Evolutionary conservation across 1,284 basidiomycete species (phyloP), one percentile per base, ranked within the genome.

Genomic region (Naganishia liquefaciens): DNA sequence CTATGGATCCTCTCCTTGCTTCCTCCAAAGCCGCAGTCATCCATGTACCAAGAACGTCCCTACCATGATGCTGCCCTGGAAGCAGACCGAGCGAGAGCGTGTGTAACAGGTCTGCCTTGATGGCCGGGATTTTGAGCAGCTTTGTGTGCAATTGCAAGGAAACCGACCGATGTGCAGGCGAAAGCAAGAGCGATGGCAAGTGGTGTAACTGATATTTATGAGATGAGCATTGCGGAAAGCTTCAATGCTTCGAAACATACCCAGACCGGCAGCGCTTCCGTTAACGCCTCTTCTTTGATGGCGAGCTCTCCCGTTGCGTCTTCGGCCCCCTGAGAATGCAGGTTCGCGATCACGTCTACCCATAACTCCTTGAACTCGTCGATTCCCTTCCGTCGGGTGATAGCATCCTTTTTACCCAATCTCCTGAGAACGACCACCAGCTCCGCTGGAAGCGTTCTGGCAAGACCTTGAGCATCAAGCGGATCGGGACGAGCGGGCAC

Each of bases 381-480:
- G 66, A 98, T 79, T 0, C 92, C 93, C 70, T 90, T 87, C 19
- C 85, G 81, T 74, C 93, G 88, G 0, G 95, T 98, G 47, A 92
- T 85, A 21, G 86, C 84, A 69, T 96, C 93, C 81, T 96, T 97
- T 84, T 99, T 99, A 37, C 85, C 87, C 50, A 98, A 81, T 62
- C 87, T 85, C 57, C 91, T 81, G 54, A 98, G 82, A 1, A 93
- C 84, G 25, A 99, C 86, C 17, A 95, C 84, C 21, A 98, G 82
- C 53, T 94, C 92, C 0, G 93, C 84, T 0, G 90, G 88, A 13
- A 94, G 79, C n/a, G 81, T 80, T 72, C 87, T 84, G 13, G 85
- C 88, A 10, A 97, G 82, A 0, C 93, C 93, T 25, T 88, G 87
- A 0, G 88, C 86, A 74, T 99, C 95, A 57, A 99, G 83, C 5